A percentile compares a stretch with the other conserved stretches of the same genome.
Evolutionary conservation across 2,329 filamentous ascomycete species (phyloP).

Genomic region (Diaporthe vexans): DNA sequence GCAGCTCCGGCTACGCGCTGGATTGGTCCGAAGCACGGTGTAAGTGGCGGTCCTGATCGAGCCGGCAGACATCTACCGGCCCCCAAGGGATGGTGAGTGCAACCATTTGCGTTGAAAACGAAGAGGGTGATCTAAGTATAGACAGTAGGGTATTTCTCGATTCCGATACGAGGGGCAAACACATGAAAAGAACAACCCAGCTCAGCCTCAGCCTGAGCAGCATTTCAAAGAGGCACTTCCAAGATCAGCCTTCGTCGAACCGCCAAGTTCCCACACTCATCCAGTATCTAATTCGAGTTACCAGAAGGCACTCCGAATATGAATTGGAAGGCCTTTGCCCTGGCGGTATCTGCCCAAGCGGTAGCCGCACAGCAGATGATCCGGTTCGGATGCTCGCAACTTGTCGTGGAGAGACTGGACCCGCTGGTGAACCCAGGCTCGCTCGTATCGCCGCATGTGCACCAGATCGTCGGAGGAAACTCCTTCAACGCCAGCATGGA

Average conservation of each 20-base stretch:
- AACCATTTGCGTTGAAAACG: not conserved
- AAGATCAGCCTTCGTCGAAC: slow-evolving; percentile 50
- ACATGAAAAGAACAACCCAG: not conserved
- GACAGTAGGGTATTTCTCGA: no score
- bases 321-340: not conserved
- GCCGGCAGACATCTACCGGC: not conserved
- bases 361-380: slow-evolving; percentile 19
- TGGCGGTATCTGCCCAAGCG: not conserved
- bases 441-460: slow-evolving; percentile 66
- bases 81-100: not conserved
- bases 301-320: not conserved
- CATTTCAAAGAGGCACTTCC: slow-evolving; percentile 43
- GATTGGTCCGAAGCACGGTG: not conserved
- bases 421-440: slow-evolving; percentile 53
- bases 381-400: slow-evolving; percentile 43
- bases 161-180: no score
- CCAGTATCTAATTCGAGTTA: not conserved
- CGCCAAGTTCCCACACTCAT: slow-evolving; percentile 46
- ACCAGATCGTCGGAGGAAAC: slow-evolving; percentile 67
- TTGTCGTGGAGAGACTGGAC: slow-evolving; percentile 44
- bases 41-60: not conserved
- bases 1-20: not conserved
- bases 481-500: slow-evolving; percentile 57
- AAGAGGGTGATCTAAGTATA: not conserved
- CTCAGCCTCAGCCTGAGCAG: slow-evolving; percentile 41